Evolutionary conservation across 2,329 filamentous ascomycete genomes (phyloP).

Genomic region (Colletotrichum costaricense): DNA sequence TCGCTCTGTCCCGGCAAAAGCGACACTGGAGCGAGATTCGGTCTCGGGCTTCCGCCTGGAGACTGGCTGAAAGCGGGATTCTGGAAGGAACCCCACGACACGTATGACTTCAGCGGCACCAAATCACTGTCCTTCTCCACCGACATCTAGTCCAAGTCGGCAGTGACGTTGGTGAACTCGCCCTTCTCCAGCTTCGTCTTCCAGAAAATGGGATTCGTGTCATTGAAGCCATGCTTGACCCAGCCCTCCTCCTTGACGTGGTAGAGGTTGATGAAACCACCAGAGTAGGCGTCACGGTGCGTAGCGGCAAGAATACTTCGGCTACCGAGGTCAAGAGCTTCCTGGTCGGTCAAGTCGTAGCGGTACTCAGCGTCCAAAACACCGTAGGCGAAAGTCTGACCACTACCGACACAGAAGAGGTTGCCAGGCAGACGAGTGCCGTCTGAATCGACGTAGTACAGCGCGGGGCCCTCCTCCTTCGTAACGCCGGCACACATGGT

Average conservation of each 20-base stretch:
- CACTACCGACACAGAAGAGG: conserved; percentile 97
- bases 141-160: conserved; percentile 68
- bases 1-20: not conserved
- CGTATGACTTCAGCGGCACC: not conserved
- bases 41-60: not conserved
- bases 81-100: not conserved
- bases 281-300: conserved; percentile 97
- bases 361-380: conserved; percentile 95
- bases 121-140: conserved; percentile 13
- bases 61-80: not conserved
- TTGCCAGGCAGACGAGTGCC: conserved; percentile 93
- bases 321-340: conserved; percentile 89
- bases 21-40: not conserved
- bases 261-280: conserved; percentile 98
- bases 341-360: conserved; percentile 88
- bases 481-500: conserved; percentile 99
- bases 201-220: conserved; percentile 99
- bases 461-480: conserved; percentile 91
- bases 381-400: conserved; percentile 98
- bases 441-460: conserved; percentile 99
- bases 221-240: conserved; percentile 98
- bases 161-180: conserved; percentile 96
- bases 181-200: conserved; percentile 98
- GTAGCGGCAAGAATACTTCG: conserved; percentile 96
- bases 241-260: conserved; percentile 99